These are phyloP conservation scores for Bacterosira constricta DNA, from an alignment of 108 stramenopile genomes.

Conservation along the genomic window DNA sequence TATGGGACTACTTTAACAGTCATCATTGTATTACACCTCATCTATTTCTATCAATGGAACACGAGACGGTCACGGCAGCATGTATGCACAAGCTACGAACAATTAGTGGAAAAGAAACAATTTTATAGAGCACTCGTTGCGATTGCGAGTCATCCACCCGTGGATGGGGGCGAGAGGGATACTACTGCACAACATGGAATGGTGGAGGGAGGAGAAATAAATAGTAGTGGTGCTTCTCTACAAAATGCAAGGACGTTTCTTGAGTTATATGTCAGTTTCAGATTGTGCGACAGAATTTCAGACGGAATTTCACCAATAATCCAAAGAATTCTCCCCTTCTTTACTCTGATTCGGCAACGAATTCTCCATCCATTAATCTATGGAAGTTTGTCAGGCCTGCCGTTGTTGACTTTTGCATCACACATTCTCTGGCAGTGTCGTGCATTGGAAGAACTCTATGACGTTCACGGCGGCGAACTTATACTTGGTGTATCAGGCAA, in stretches of 20 bases:
- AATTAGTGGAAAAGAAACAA: conserved; percentile 50
- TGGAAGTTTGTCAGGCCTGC: conserved; percentile 53
- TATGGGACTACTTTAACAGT: conserved; percentile 41
- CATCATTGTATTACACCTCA: conserved; percentile 49
- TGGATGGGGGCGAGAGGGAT: conserved; percentile 36
- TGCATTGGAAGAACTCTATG: conserved; percentile 54
- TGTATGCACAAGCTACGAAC: conserved; percentile 45
- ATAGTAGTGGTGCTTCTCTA: not conserved
- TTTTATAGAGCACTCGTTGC: conserved; percentile 48
- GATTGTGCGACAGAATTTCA: too few species aligned
- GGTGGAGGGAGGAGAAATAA: not conserved
- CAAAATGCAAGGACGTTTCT: not conserved
- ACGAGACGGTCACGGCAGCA: conserved; percentile 34
- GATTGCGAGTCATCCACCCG: conserved; percentile 53
- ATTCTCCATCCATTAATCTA: conserved; percentile 35
- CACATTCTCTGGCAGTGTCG: conserved; percentile 72
- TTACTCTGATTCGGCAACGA: not conserved
- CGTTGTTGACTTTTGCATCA: conserved; percentile 55
- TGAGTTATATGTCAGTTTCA: too few species aligned
- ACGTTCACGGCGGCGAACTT: conserved; percentile 21
- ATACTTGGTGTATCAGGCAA: conserved; percentile 19
- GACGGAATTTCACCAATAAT: not conserved
- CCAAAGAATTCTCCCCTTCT: not conserved
- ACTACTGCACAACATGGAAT: not conserved
- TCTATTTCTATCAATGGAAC: conserved; percentile 59